A percentile compares a stretch with the other conserved stretches of the same genome.
phyloP scores from a whole-genome alignment of 345 rosid genomes.

The Brassica napus region Da-Ae NC_063434.1:26411501-26412000 shows the following conservation, averaged over 20 bases:
- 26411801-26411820: slow-evolving; percentile 42
- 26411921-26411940: slow-evolving; percentile 22
- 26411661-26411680: not conserved
- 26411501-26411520: slow-evolving; percentile 57
- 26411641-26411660: not conserved
- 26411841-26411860: slow-evolving; percentile 36
- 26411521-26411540: slow-evolving; percentile 57
- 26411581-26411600: slow-evolving; percentile 54
- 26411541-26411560: slow-evolving; percentile 47
- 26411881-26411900: slow-evolving; percentile 36
- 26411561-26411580: slow-evolving; percentile 62
- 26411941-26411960: not conserved
- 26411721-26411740: not conserved
- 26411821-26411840: slow-evolving; percentile 46
- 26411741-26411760: not conserved
- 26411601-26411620: slow-evolving; percentile 47
- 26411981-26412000: slow-evolving; percentile 21
- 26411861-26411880: slow-evolving; percentile 40
- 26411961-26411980: not conserved
- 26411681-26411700: not conserved
- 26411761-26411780: not conserved
- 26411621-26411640: slow-evolving; percentile 32
- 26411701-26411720: not conserved
- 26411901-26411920: slow-evolving; percentile 30
- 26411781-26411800: slow-evolving; percentile 34